Percentiles rank a stretch among this genome's conserved stretches.
Conservation (phyloP, 2,329 filamentous ascomycete species). For the Blastomyces parvus region DNA sequence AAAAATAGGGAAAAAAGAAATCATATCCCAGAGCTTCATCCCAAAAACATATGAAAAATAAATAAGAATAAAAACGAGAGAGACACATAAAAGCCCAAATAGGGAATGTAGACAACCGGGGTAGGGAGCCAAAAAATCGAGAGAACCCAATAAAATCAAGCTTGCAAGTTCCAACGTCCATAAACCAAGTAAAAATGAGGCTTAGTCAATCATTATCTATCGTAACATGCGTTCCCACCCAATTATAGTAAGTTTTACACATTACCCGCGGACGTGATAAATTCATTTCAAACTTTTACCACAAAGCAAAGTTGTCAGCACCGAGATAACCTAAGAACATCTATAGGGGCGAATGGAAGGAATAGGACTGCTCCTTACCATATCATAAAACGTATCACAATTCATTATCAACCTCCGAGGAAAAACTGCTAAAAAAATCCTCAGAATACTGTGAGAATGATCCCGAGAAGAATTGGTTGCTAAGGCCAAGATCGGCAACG, state of each 20-base stretch:
- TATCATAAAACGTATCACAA: not conserved
- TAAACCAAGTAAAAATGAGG: not conserved
- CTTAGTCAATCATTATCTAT: not conserved
- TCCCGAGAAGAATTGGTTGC: constrained; percentile 28
- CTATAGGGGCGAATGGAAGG: too few relatives aligned
- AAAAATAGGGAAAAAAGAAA: not conserved
- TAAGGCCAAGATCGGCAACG: constrained; percentile 13
- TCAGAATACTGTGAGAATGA: constrained; percentile 27
- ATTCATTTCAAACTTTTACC: not conserved
- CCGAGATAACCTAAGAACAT: not conserved
- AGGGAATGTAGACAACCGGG: not conserved
- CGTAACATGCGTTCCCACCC: not conserved
- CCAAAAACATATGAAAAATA: not conserved
- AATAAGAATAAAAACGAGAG: not conserved
- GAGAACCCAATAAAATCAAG: not conserved
- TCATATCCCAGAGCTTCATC: not conserved
- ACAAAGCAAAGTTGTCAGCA: not conserved
- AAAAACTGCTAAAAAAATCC: constrained; percentile 18
- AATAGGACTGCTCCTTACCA: not conserved
- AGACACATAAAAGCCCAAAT: not conserved
- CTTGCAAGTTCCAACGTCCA: not conserved
- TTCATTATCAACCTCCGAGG: constrained; percentile 8
- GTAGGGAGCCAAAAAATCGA: not conserved
- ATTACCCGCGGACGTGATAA: not conserved
- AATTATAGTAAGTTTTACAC: not conserved